Conservation (phyloP, 2,329 filamentous ascomycete species). For the Alternaria incomplexa region DNA sequence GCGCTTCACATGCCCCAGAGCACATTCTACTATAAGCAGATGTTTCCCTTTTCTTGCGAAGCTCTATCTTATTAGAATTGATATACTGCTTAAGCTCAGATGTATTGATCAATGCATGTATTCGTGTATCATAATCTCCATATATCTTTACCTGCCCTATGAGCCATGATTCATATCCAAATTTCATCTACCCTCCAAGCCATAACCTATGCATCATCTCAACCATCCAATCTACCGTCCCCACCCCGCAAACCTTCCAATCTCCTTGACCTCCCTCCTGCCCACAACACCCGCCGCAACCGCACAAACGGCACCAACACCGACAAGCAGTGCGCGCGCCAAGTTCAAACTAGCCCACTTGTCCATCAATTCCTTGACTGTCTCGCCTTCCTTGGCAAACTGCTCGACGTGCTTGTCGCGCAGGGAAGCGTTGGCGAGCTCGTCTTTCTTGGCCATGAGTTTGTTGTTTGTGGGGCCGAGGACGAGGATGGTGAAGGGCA, state of each 20-base stretch:
- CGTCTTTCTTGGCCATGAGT: conserved; percentile 54
- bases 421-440: conserved; percentile 46
- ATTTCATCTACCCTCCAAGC: too few relatives aligned
- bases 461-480: conserved; percentile 58
- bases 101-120: not conserved
- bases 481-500: conserved; percentile 60
- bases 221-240: not conserved
- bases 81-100: not conserved
- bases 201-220: not conserved
- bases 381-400: conserved; percentile 52
- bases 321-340: conserved; percentile 48
- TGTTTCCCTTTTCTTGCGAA: too few relatives aligned
- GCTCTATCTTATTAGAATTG: too few relatives aligned
- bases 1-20: not conserved
- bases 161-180: too few relatives aligned
- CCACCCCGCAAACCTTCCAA: conserved; percentile 7
- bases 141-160: not conserved
- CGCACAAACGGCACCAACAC: conserved; percentile 31
- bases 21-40: not conserved
- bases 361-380: conserved; percentile 60
- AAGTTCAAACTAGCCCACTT: conserved; percentile 63
- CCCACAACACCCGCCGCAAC: conserved; percentile 32
- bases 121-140: not conserved
- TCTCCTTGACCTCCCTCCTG: conserved; percentile 31
- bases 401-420: conserved; percentile 48